Conservation (phyloP, 495 filamentous ascomycete genomes). For the Aspergillus funiculosus region DNA sequence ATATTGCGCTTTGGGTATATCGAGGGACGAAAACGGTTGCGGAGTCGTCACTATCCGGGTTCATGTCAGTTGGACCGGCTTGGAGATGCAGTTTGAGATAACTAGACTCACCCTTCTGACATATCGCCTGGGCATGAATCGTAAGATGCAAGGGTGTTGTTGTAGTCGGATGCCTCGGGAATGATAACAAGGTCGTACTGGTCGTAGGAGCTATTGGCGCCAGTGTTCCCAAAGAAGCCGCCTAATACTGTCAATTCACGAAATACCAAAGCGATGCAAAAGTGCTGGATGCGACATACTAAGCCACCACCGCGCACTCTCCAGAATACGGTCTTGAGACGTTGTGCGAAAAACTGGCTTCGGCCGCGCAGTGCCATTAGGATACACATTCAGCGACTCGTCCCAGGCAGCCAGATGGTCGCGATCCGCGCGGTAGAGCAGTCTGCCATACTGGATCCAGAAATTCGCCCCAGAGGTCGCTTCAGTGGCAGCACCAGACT, state of each 20-base stretch:
- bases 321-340: conserved; percentile 43
- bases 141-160: conserved; percentile 46
- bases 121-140: conserved; percentile 24
- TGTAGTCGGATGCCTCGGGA: conserved; percentile 41
- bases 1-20: conserved; percentile 23
- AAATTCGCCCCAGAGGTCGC: conserved; percentile 44
- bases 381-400: conserved; percentile 34
- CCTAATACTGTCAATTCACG: conserved; percentile 10
- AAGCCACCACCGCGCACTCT: conserved; percentile 42
- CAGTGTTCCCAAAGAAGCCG: conserved; percentile 35
- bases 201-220: conserved; percentile 31
- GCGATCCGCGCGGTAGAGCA: conserved; percentile 40
- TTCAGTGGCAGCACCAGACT: conserved; percentile 46
- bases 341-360: conserved; percentile 48
- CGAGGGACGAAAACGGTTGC: conserved; percentile 22
- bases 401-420: conserved; percentile 39
- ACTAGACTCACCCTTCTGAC: conserved; percentile 13
- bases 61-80: neutral
- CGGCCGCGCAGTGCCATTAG: conserved; percentile 40
- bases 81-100: neutral
- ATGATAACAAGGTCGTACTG: conserved; percentile 43
- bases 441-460: conserved; percentile 51
- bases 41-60: conserved; percentile 33
- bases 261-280: neutral
- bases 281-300: conserved; percentile 20